Conservation (phyloP, 208 protist genomes). For the Wallacemonas rigidus region DNA sequence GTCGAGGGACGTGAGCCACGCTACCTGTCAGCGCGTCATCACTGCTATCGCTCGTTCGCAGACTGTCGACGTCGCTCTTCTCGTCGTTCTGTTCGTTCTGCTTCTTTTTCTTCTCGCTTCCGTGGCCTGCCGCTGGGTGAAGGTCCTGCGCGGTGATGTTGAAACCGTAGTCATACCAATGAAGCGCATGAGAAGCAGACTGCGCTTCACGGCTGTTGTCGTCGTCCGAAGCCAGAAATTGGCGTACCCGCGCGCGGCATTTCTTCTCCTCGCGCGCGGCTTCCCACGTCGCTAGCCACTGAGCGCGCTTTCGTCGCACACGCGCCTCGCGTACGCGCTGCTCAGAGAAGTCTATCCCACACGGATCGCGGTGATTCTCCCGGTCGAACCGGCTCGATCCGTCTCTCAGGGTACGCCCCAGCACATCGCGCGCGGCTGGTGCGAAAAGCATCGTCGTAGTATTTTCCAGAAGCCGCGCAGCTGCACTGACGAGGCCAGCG, state of each 20-base stretch:
- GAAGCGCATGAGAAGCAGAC: not conserved
- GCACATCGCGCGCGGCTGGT: not conserved
- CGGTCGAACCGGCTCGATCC: not conserved
- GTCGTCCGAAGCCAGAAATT: not conserved
- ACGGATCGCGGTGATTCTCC: not conserved
- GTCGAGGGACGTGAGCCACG: no score
- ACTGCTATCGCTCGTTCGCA: no score
- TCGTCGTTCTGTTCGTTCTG: no score
- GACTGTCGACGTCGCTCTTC: no score
- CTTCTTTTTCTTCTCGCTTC: no score
- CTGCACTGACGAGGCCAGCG: slow-evolving; percentile 4
- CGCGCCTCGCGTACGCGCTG: not conserved
- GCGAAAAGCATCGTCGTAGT: slow-evolving; percentile 8
- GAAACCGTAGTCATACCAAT: slow-evolving; percentile 5
- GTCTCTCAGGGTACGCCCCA: not conserved
- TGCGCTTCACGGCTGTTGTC: not conserved
- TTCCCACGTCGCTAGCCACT: no score
- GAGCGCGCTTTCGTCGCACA: no score
- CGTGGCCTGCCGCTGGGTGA: not conserved
- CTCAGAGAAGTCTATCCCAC: not conserved
- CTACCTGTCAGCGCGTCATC: no score
- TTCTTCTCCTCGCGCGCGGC: not conserved
- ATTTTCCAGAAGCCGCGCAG: slow-evolving; percentile 2
- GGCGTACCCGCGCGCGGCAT: not conserved
- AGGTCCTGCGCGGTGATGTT: slow-evolving; percentile 7